Conservation (phyloP, 2,329 filamentous ascomycete genomes). For the Apiospora sp. region DNA sequence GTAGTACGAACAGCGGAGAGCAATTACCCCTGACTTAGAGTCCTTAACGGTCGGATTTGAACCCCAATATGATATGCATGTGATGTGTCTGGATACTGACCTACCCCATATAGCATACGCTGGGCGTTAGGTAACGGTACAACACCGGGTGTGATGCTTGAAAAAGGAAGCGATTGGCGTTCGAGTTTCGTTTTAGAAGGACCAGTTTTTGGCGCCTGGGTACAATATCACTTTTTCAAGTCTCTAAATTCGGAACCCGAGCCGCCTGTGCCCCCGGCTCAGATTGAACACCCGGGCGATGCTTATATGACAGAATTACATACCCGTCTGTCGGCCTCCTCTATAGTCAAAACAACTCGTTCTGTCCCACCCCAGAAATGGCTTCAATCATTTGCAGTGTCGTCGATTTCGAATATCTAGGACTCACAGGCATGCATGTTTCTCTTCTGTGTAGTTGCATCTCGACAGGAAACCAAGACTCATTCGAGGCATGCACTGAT, state of each 20-base stretch:
- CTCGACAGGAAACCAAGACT: neutral
- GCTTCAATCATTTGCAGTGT: neutral
- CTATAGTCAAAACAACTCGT: neutral
- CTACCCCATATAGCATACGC: neutral
- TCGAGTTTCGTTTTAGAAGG: no score
- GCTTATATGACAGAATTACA: neutral
- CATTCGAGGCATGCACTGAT: neutral
- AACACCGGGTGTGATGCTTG: no score
- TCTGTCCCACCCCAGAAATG: neutral
- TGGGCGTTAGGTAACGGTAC: no score
- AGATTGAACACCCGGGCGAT: no score
- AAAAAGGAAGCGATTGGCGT: no score
- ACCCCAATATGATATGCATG: conserved; percentile 3
- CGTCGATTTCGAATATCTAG: neutral
- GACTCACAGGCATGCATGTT: neutral
- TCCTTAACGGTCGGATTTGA: neutral
- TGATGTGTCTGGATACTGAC: neutral
- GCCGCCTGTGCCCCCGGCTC: no score
- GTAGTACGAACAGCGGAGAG: conserved; percentile 1
- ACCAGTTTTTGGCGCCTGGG: no score
- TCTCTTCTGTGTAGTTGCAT: neutral
- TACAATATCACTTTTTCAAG: no score
- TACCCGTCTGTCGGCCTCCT: neutral
- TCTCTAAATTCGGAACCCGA: no score
- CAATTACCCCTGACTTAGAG: neutral